Conservation (phyloP, 495 filamentous ascomycete species). For the Podospora anserina region DNA sequence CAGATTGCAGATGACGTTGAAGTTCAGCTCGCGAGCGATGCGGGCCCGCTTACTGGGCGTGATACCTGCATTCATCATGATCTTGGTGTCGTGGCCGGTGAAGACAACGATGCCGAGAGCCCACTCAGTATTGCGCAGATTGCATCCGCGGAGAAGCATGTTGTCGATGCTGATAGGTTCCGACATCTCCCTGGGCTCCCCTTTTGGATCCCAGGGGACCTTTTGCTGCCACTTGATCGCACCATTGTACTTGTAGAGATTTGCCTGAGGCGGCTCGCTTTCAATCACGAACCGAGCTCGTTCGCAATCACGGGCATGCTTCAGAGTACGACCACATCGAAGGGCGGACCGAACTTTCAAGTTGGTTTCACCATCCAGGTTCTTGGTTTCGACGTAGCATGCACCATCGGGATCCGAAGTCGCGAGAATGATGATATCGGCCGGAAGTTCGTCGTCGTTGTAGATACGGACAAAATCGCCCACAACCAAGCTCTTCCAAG, state of each 20-base stretch:
- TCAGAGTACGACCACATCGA: slow-evolving; percentile 75
- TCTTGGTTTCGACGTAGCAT: slow-evolving; percentile 98
- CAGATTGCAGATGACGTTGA: slow-evolving; percentile 98
- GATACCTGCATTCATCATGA: slow-evolving; percentile 97
- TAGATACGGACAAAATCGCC: slow-evolving; percentile 97
- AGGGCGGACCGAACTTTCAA: slow-evolving; percentile 92
- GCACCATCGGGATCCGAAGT: slow-evolving; percentile 93
- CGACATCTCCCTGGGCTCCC: slow-evolving; percentile 69
- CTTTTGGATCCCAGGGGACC: slow-evolving; percentile 55
- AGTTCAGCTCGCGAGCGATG: slow-evolving; percentile 89
- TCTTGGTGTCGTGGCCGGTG: slow-evolving; percentile 96
- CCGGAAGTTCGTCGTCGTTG: slow-evolving; percentile 92
- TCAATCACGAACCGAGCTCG: slow-evolving; percentile 81
- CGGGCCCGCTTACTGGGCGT: slow-evolving; percentile 94
- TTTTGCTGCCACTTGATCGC: slow-evolving; percentile 83
- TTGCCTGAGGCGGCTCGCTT: slow-evolving; percentile 87
- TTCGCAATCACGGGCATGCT: slow-evolving; percentile 91
- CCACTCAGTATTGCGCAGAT: slow-evolving; percentile 95
- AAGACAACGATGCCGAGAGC: slow-evolving; percentile 92
- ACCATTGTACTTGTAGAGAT: slow-evolving; percentile 89
- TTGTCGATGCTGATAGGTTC: slow-evolving; percentile 96
- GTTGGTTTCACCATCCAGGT: slow-evolving; percentile 96
- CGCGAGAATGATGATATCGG: slow-evolving; percentile 91
- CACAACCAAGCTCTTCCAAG: slow-evolving; percentile 94
- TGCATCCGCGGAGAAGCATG: slow-evolving; percentile 86